Base-by-base conservation (phyloP, 208 protist species). In the Phytomonas sp. region DNA sequence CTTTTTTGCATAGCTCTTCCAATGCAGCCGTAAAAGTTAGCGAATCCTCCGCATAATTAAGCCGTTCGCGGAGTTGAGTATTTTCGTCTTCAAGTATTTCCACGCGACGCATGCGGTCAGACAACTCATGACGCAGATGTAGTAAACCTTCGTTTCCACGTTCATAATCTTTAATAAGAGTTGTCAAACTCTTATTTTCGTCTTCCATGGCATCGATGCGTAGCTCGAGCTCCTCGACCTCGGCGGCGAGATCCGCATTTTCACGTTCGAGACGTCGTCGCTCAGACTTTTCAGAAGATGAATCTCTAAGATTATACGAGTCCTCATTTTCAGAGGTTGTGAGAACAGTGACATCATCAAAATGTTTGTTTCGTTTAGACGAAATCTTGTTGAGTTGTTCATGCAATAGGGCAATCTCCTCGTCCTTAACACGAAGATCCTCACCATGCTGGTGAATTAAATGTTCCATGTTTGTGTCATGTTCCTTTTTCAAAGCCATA, bases 31-130 rank as follows among this genome's bases (percentile, higher is more conserved):
- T 93, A 74, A 94, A 95, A 28, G 89, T 81, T 29, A 93, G 68
- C 6, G 86, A 87, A 78, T 95, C 89, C n/a, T 94, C 85, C 80
- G 92, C 89, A 30, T 77, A 74, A 68, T 91, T 89, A 17, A 95
- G 78, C 4, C 86, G 76, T 71, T 95, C 88, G 0, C 82, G 81
- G 30, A 97, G 79, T 62, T 97, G 92, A 33, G 79, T 66, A 62
- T 90, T 92, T 71, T 97, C 92, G 30, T 82, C 70, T 34, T 93
- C 79, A 34, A 94, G 75, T 26, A 82, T 70, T n/a, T 92, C 84
- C n/a, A 91, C 78, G 0, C 74, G 80, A 53, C 85, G 73, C 40
- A 76, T 83, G 30, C 79, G 77, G 60, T 95, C 87, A 8, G 71
- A 70, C 17, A 91, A 67, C 60, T 93, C 76, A 15, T 77, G 74